Evolutionary conservation across 2,329 filamentous ascomycete genomes (phyloP).

Genomic region (Dactylellina sp.): DNA sequence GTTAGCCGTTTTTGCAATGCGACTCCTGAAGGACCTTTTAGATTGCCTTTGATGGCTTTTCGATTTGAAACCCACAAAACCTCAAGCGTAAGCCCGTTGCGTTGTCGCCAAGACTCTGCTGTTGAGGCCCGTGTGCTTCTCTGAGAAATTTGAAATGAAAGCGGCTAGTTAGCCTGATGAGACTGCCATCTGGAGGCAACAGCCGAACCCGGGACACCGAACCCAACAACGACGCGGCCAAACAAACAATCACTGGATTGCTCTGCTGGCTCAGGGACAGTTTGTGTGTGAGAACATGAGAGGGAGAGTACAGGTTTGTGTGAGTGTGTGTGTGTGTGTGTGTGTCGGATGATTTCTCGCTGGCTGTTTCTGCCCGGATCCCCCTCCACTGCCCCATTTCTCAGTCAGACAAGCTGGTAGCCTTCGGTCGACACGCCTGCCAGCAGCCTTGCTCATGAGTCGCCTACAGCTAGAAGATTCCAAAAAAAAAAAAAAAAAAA

Average conservation of each 20-base stretch:
- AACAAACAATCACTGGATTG: not conserved
- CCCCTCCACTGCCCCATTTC: conserved; percentile 33
- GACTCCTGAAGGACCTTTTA: conserved; percentile 7
- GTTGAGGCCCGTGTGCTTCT: conserved; percentile 34
- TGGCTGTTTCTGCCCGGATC: not conserved
- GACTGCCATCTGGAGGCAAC: conserved; percentile 36
- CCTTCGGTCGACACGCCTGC: conserved; percentile 1
- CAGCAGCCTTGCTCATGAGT: conserved; percentile 11
- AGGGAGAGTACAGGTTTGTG: too few relatives aligned
- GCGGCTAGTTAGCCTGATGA: conserved; percentile 29
- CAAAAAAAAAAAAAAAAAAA: conserved; percentile 53
- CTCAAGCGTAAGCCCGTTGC: conserved; percentile 38
- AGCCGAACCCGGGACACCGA: conserved; percentile 48
- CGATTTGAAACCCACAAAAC: not conserved
- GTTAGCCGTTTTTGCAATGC: conserved; percentile 12
- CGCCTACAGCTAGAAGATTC: conserved; percentile 36
- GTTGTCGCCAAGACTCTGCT: conserved; percentile 27
- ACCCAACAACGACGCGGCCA: conserved; percentile 18
- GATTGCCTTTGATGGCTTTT: not conserved
- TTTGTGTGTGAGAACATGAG: not conserved
- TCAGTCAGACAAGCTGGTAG: conserved; percentile 17
- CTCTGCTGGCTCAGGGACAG: not conserved
- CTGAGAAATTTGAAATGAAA: conserved; percentile 22
- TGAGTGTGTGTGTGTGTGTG: too few relatives aligned
- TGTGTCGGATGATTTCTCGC: conserved; percentile 51